A percentile compares a stretch with the other conserved stretches of the same genome.
Conservation (phyloP, 1,284 basidiomycete genomes). For the Tranzscheliella williamsii region DNA sequence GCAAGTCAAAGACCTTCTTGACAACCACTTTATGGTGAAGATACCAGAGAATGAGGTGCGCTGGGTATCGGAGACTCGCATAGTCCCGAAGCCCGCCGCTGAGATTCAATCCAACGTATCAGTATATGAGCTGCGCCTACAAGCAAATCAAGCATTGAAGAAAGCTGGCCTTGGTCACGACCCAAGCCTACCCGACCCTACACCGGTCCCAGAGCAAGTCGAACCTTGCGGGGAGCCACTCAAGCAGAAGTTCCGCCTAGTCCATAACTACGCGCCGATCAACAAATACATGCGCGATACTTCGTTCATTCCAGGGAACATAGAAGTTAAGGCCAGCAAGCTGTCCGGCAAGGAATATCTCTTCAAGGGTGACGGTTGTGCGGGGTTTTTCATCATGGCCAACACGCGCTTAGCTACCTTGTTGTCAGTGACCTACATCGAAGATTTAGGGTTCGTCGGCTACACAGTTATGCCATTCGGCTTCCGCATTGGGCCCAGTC, state of each 20-base stretch:
- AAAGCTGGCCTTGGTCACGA: neutral
- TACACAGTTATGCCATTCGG: constrained; percentile 4
- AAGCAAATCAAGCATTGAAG: neutral
- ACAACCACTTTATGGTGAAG: constrained; percentile 1
- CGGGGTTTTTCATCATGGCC: neutral
- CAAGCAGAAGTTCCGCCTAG: neutral
- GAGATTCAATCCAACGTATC: constrained; percentile 2
- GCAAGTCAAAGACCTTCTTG: neutral
- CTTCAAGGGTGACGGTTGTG: constrained; percentile 1
- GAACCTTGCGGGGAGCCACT: neutral
- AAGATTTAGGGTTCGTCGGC: constrained; percentile 1
- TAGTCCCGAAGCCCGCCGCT: neutral
- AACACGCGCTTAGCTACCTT: neutral
- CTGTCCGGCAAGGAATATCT: neutral
- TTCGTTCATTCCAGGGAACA: constrained; percentile 2
- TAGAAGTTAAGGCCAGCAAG: constrained; percentile 1
- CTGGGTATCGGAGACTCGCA: constrained; percentile 2
- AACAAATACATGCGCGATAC: neutral
- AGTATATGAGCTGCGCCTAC: neutral
- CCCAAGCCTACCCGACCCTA: neutral
- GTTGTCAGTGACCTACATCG: constrained; percentile 1
- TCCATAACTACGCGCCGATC: constrained; percentile 4
- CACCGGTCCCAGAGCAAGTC: neutral
- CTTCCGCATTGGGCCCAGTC: neutral
- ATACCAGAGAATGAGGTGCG: neutral